phyloP scores from a whole-genome alignment of 2,329 filamentous ascomycete genomes.

The Penicillium sp. region DNA sequence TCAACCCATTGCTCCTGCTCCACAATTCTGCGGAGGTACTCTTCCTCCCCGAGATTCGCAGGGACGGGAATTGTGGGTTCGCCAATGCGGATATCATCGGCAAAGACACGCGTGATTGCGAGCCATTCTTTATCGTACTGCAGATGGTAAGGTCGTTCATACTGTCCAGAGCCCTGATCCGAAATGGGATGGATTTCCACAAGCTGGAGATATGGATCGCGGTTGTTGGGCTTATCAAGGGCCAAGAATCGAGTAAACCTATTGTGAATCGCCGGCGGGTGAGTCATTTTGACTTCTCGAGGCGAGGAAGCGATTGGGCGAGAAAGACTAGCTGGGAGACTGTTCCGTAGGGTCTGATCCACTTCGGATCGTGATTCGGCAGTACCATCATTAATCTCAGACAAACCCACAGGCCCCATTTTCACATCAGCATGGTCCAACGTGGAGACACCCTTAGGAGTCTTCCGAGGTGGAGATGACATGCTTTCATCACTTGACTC shows the following conservation, averaged over 20 bases:
- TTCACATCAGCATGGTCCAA: background rate
- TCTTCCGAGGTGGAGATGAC: background rate
- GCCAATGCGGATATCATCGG: slow-evolving; percentile 63
- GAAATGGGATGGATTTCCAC: slow-evolving; percentile 59
- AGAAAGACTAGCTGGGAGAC: slow-evolving; percentile 30
- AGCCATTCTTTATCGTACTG: slow-evolving; percentile 94
- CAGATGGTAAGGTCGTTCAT: slow-evolving; percentile 56
- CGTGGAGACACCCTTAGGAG: background rate
- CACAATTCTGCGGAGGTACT: slow-evolving; percentile 67
- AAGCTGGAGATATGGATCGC: slow-evolving; percentile 74
- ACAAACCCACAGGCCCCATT: background rate
- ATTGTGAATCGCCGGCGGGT: slow-evolving; percentile 75
- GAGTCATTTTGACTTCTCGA: slow-evolving; percentile 50
- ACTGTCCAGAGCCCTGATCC: slow-evolving; percentile 17
- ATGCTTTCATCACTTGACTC: background rate
- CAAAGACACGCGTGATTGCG: slow-evolving; percentile 82
- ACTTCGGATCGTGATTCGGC: slow-evolving; percentile 40
- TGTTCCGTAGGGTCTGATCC: slow-evolving; percentile 61
- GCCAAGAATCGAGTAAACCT: slow-evolving; percentile 79
- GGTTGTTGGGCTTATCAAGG: slow-evolving; percentile 79
- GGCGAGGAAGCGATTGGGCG: slow-evolving; percentile 36
- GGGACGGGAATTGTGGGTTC: slow-evolving; percentile 55
- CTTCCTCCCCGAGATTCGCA: slow-evolving; percentile 63
- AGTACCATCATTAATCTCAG: background rate
- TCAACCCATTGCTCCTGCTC: slow-evolving; percentile 76